A percentile compares a stretch with the other conserved stretches of the same genome.
phyloP scores from a whole-genome alignment of 78 protist species.

The Emiliania huxleyi region DNA sequence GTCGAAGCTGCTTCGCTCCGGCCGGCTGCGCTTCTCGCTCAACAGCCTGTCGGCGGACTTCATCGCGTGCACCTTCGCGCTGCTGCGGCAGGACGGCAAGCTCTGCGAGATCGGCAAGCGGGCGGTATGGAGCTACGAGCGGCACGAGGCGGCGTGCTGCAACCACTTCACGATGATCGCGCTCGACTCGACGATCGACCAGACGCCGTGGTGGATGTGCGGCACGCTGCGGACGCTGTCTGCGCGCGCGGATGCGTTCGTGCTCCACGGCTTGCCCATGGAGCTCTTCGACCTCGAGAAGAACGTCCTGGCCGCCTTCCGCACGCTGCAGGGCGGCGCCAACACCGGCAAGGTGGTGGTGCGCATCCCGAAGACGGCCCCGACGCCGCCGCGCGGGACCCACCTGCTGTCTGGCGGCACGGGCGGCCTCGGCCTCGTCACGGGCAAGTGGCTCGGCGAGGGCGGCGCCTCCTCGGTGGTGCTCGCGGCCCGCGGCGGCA shows the following conservation, averaged over 20 bases:
- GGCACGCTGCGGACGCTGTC: background rate
- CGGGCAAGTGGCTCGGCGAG: background rate
- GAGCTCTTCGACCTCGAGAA: background rate
- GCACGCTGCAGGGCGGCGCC: background rate
- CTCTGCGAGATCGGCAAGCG: constrained; percentile 40
- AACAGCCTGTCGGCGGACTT: constrained; percentile 33
- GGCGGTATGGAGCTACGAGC: background rate
- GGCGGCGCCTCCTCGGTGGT: background rate
- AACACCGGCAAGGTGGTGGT: constrained; percentile 41
- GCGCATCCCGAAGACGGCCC: background rate
- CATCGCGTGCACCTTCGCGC: background rate
- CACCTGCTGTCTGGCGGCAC: constrained; percentile 20
- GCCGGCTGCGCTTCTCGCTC: background rate
- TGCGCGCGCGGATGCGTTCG: background rate
- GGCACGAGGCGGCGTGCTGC: background rate
- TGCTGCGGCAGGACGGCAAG: background rate
- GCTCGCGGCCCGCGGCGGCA: background rate
- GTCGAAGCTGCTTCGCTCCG: too few relatives aligned
- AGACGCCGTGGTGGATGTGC: background rate
- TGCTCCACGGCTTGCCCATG: background rate
- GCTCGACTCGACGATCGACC: background rate
- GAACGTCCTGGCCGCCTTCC: background rate
- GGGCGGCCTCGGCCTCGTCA: constrained; percentile 28
- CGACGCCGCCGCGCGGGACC: background rate
- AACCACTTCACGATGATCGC: background rate